Evolutionary conservation across 208 protist genomes (phyloP).

Genomic region (Leptomonas pyrrhocoris): DNA sequence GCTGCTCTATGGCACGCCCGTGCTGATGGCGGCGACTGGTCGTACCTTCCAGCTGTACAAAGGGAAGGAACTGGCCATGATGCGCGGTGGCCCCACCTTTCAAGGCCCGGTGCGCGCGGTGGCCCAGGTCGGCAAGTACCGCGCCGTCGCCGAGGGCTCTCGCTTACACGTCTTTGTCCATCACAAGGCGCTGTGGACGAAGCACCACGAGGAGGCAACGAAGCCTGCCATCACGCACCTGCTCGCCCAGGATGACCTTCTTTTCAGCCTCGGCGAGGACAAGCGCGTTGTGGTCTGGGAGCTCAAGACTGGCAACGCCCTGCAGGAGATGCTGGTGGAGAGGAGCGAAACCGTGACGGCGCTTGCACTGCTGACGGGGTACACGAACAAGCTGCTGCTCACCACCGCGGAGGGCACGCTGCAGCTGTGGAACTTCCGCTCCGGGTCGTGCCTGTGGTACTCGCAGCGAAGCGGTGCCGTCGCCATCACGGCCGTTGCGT

Average conservation of each 20-base stretch:
- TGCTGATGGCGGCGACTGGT: slow-evolving; percentile 85
- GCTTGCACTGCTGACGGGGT: slow-evolving; percentile 60
- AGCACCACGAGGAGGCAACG: slow-evolving; percentile 54
- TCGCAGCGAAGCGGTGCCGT: slow-evolving; percentile 15
- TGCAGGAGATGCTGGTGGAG: slow-evolving; percentile 68
- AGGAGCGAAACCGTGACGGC: slow-evolving; percentile 62
- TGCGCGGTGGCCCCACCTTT: slow-evolving; percentile 83
- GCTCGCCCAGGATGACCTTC: slow-evolving; percentile 78
- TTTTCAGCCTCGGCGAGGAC: slow-evolving; percentile 79
- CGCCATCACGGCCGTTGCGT: slow-evolving; percentile 62
- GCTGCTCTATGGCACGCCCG: slow-evolving; percentile 71
- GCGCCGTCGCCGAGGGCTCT: slow-evolving; percentile 75
- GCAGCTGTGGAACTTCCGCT: slow-evolving; percentile 90
- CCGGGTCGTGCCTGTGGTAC: slow-evolving; percentile 75
- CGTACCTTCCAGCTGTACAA: slow-evolving; percentile 86
- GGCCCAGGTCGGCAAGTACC: slow-evolving; percentile 82
- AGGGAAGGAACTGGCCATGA: slow-evolving; percentile 78
- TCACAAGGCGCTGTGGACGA: slow-evolving; percentile 83
- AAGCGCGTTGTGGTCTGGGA: slow-evolving; percentile 75
- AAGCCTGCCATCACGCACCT: slow-evolving; percentile 55
- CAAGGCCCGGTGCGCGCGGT: slow-evolving; percentile 60
- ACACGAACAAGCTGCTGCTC: slow-evolving; percentile 88
- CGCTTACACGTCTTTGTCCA: slow-evolving; percentile 78
- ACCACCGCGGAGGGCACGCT: slow-evolving; percentile 76
- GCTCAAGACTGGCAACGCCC: slow-evolving; percentile 62